A percentile compares a stretch with the other conserved stretches of the same genome.
Conservation (phyloP, 345 rosid species). For the Salix suchowensis region DNA sequence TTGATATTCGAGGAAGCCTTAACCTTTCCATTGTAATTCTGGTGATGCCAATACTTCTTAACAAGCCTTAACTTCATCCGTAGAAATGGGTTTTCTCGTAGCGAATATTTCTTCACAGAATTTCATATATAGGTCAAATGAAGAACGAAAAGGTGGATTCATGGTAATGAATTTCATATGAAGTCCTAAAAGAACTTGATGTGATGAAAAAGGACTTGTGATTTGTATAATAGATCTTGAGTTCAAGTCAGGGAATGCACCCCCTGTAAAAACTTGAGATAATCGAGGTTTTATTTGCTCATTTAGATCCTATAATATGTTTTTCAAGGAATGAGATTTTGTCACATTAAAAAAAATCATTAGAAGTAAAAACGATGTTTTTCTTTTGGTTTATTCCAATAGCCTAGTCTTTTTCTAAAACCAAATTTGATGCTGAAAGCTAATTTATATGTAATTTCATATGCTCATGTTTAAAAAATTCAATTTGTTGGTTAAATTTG, state of each 20-base stretch:
- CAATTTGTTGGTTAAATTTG: neutral
- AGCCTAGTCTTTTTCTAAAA: neutral
- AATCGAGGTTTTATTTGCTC: no score
- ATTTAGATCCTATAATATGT: no score
- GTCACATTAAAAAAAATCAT: no score
- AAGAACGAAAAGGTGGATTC: neutral
- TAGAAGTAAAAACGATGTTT: neutral
- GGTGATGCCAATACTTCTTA: neutral
- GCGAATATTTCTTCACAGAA: neutral
- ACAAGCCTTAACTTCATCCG: neutral
- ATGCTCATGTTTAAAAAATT: neutral
- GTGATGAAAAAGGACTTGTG: fast-evolving
- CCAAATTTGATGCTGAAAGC: neutral
- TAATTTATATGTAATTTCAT: neutral
- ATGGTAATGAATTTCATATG: neutral
- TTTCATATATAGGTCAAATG: neutral
- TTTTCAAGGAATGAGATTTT: no score
- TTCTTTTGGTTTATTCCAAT: neutral
- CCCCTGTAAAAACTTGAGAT: no score
- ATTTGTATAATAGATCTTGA: no score
- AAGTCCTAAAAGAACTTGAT: no score
- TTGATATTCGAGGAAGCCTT: neutral
- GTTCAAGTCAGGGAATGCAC: no score
- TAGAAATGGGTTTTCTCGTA: neutral
- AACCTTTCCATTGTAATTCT: neutral